Percentiles rank a stretch among this genome's conserved stretches.
Evolutionary conservation across 2,329 filamentous ascomycete genomes (phyloP).

Genomic region (Lasiodiplodia citricola): DNA sequence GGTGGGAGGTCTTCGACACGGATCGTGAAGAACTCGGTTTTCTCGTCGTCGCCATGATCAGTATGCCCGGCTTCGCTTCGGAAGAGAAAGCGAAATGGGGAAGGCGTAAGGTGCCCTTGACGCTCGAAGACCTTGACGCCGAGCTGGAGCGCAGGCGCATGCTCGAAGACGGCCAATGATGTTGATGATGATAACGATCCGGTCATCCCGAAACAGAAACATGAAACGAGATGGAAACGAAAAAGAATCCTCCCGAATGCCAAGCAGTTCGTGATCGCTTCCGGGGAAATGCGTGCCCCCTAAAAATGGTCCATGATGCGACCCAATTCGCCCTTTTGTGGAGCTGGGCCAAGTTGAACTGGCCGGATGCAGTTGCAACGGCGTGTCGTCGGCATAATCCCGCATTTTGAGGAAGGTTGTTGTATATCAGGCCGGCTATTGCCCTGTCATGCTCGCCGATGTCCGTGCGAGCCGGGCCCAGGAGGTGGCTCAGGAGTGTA

Average conservation of each 20-base stretch:
- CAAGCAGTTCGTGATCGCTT: not conserved
- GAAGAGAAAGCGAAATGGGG: conserved; percentile 63
- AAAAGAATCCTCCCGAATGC: not conserved
- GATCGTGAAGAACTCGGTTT: conserved; percentile 95
- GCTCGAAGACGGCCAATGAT: conserved; percentile 28
- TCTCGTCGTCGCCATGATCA: conserved; percentile 82
- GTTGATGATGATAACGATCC: not conserved
- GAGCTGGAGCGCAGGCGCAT: conserved; percentile 63
- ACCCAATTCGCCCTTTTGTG: not conserved
- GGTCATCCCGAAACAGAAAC: not conserved
- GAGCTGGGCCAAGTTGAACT: not conserved
- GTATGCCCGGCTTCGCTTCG: conserved; percentile 72
- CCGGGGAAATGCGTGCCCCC: not conserved
- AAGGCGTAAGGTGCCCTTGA: conserved; percentile 61
- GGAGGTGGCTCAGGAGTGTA: not conserved
- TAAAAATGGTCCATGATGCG: not conserved
- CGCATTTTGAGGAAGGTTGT: not conserved
- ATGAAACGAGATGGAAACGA: not conserved
- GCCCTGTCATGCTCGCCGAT: not conserved
- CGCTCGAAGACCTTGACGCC: conserved; percentile 61
- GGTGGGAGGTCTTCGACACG: conserved; percentile 99
- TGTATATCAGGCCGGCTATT: not conserved
- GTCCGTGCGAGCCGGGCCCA: not conserved
- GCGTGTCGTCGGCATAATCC: conserved; percentile 2
- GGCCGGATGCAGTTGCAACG: not conserved